These are phyloP conservation scores for Vicia faba DNA, from an alignment of 306 rosid genomes.

Conservation along the genomic window DNA sequence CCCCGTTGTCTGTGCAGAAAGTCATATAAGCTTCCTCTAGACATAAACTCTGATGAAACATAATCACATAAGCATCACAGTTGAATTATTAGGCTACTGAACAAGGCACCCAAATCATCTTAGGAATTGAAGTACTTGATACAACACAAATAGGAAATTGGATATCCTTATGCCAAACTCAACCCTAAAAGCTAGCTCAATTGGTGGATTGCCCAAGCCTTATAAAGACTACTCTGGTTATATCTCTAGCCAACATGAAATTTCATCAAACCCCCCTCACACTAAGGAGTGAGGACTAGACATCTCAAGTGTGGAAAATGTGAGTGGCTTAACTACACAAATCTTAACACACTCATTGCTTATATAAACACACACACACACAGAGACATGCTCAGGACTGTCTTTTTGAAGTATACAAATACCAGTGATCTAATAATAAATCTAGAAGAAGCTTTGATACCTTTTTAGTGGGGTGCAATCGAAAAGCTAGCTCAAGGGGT, in stretches of 20 bases:
- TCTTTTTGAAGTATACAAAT: not conserved
- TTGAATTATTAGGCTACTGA: constrained; percentile 36
- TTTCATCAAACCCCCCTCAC: constrained; percentile 6
- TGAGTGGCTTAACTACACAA: not conserved
- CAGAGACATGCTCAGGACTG: not conserved
- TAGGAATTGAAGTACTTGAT: constrained; percentile 33
- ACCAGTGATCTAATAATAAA: not conserved
- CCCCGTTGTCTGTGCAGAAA: constrained; percentile 94
- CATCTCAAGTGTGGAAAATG: not conserved
- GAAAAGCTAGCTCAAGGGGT: not conserved
- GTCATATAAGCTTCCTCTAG: constrained; percentile 91
- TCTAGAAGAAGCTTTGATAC: not conserved
- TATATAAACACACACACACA: not conserved
- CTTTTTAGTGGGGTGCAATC: not conserved
- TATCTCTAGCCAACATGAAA: not conserved
- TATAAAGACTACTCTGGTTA: not conserved
- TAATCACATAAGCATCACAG: constrained; percentile 42
- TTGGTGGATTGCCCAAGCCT: not conserved
- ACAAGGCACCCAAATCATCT: constrained; percentile 39
- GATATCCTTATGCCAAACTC: constrained; percentile 13
- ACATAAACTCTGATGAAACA: constrained; percentile 87
- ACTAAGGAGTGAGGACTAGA: not conserved
- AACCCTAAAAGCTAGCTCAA: not conserved
- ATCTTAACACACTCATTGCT: not conserved
- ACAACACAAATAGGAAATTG: constrained; percentile 28